phyloP scores from a whole-genome alignment of 768 basidiomycete genomes.

The Terana coerulea region DNA sequence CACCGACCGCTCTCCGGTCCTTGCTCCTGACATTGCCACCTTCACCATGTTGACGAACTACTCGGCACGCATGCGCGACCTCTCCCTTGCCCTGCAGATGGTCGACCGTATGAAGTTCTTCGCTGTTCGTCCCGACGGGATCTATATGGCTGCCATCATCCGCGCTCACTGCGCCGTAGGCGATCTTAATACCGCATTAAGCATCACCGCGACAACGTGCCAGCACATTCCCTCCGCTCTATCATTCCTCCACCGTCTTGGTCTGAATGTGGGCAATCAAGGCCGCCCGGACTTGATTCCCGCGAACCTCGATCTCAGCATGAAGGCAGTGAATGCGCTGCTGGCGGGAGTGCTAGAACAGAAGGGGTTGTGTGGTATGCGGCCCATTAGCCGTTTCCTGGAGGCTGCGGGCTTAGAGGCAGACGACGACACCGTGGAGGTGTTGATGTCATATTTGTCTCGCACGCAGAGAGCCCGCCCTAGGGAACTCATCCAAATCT shows the following conservation, averaged over 20 bases:
- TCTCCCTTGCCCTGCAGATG: constrained; percentile 42
- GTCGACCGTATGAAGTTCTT: constrained; percentile 42
- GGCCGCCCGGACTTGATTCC: constrained; percentile 10
- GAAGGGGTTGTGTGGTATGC: constrained; percentile 47
- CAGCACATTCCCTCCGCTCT: constrained; percentile 15
- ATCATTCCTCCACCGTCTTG: constrained; percentile 22
- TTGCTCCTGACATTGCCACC: constrained; percentile 51
- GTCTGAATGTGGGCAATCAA: constrained; percentile 6
- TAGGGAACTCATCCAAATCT: constrained; percentile 41
- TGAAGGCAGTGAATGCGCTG: constrained; percentile 56
- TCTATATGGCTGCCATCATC: constrained; percentile 50
- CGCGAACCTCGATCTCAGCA: constrained; percentile 24
- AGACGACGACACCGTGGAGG: constrained; percentile 50
- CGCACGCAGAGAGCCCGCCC: constrained; percentile 41
- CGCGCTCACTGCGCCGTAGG: constrained; percentile 49
- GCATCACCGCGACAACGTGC: constrained; percentile 48
- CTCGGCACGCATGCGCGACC: constrained; percentile 40
- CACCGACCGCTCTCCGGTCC: constrained; percentile 5
- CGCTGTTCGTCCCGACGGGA: constrained; percentile 42
- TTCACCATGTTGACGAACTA: constrained; percentile 62
- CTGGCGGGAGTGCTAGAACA: constrained; percentile 45
- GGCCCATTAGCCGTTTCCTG: constrained; percentile 53
- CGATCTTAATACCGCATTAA: constrained; percentile 46
- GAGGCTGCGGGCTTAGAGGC: constrained; percentile 43
- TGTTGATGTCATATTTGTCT: constrained; percentile 51